Evolutionary conservation across 305 asterid species (phyloP), one percentile per base, ranked within the genome.

Genomic region (Lippia alba): DNA sequence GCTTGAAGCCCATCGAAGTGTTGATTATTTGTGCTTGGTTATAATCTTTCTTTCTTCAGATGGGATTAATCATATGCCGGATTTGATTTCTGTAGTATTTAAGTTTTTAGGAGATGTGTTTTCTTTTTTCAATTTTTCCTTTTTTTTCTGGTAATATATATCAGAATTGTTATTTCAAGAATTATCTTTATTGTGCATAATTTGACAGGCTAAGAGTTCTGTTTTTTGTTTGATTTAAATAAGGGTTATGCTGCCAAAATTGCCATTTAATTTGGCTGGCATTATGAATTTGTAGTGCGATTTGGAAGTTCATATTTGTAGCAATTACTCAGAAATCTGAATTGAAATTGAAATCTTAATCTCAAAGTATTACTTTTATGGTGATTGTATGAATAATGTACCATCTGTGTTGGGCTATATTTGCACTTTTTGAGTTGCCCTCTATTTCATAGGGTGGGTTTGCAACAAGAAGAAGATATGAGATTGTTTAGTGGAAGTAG

Each of bases 371-470:
- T 3, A 33, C 4, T 40, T 1, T 11, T 10, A 6, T 12, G 14
- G 19, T 11, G 51, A 64, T 11, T n/a, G 14, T 51, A 33, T 19
- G 3, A 15, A 56, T 54, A 4, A 12, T 34, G 2, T 12, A 53
- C 68, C 17, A 6, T 18, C 49, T 51, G 48, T 53, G 8, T 40
- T 53, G 32, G 11, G 16, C 17, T 19, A 8, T 54, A 53, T 40
- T 56, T 41, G 62, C 40, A 56, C 24, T 34, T 54, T 12, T 44
- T 51, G 8, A 51, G 56, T 30, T 76, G 63, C 64, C 8, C 32
- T 34, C 74, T 70, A 41, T 56, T 69, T 76, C 56, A 7, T 71
- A 85, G 91, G 73, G 73, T 81, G 84, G 82, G 75, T 40, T 68
- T 56, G 55, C 83, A 59, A 66, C 60, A 80, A 67, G 76, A 51